These are phyloP conservation scores for Solidago caesia DNA, from an alignment of 129 eudicot species.

Conservation along the genomic window DNA sequence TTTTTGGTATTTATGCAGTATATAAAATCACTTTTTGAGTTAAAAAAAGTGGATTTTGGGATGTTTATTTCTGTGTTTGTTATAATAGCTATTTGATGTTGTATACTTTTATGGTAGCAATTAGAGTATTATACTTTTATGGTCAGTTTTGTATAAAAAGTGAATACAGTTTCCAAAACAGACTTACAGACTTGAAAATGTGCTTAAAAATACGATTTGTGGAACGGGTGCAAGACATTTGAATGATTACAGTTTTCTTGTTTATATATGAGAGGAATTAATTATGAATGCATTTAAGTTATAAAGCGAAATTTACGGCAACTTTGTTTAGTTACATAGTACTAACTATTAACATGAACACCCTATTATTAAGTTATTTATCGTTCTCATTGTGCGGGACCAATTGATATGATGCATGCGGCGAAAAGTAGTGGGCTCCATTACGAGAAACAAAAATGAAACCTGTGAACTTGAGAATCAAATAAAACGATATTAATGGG, in stretches of 20 bases:
- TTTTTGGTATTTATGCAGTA: neutral
- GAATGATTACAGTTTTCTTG: slow-evolving; percentile 14
- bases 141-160: neutral
- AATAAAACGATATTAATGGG: neutral
- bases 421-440: slow-evolving; percentile 1
- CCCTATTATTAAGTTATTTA: neutral
- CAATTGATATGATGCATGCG: neutral
- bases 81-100: neutral
- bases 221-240: neutral
- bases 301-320: neutral
- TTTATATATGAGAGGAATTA: slow-evolving; percentile 7
- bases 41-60: neutral
- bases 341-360: slow-evolving; percentile 6
- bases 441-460: neutral
- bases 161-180: neutral
- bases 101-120: neutral
- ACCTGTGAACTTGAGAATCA: neutral
- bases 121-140: neutral
- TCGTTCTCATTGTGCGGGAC: neutral
- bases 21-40: slow-evolving; percentile 7
- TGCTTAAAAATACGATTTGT: neutral
- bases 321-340: neutral
- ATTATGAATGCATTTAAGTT: slow-evolving; percentile 14
- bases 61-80: neutral
- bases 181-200: neutral